phyloP scores from a whole-genome alignment of 2,329 filamentous ascomycete species.

The Pestalotiopsis sp. region DNA sequence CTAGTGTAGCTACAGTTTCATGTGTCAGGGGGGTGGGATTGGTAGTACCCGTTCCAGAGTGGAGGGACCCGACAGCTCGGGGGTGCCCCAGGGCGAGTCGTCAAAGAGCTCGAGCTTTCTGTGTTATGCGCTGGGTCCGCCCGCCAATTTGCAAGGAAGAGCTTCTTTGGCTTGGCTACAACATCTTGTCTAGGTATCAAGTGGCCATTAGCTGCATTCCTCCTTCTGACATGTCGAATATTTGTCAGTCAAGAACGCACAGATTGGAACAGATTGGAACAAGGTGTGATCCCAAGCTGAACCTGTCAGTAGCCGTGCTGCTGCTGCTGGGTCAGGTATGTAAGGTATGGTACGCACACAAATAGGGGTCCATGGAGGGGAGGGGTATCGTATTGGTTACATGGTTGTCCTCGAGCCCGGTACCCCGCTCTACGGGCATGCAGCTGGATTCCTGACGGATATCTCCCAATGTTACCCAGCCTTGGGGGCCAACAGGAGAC shows the following conservation, averaged over 20 bases:
- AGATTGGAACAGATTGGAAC: not conserved
- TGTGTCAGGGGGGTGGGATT: not conserved
- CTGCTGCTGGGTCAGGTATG: not conserved
- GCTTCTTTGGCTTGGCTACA: not conserved
- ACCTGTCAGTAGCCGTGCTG: not conserved
- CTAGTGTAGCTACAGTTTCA: not conserved
- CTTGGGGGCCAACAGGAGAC: too few relatives aligned
- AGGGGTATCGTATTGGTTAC: not conserved
- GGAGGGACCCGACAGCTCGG: not conserved
- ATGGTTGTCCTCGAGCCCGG: not conserved
- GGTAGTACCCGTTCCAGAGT: not conserved
- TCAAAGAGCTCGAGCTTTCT: not conserved
- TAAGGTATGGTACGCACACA: not conserved
- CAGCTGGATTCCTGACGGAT: too few relatives aligned
- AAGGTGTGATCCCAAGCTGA: not conserved
- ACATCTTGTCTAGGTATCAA: not conserved
- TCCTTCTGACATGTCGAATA: not conserved
- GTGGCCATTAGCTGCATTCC: not conserved
- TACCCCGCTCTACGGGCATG: not conserved
- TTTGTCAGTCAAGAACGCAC: not conserved
- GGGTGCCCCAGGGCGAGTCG: not conserved
- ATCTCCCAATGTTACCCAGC: too few relatives aligned
- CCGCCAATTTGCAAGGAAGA: not conserved
- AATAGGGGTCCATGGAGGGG: constrained; percentile 6
- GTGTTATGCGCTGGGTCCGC: not conserved